These are phyloP conservation scores for Geotrichum reessii DNA, from an alignment of 1,139 yeast species.

Conservation along the genomic window DNA sequence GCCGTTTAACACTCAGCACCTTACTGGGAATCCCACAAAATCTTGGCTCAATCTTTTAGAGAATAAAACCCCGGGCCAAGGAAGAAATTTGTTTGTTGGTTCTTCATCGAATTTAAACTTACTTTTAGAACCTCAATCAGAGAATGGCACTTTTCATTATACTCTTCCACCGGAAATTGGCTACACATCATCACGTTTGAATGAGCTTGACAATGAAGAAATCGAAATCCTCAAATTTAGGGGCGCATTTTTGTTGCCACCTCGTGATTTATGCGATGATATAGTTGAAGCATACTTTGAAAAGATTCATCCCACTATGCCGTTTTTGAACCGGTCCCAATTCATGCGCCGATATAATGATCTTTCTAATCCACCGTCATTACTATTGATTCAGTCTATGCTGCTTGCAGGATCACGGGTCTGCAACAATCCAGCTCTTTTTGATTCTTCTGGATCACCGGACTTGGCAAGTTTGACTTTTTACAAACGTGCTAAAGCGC, in stretches of 20 bases:
- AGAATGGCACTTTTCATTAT: conserved; percentile 33
- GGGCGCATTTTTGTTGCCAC: conserved; percentile 70
- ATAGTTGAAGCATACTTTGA: conserved; percentile 60
- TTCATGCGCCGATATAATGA: conserved; percentile 57
- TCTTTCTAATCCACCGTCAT: conserved; percentile 59
- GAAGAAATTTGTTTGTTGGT: conserved; percentile 32
- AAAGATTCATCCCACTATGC: conserved; percentile 64
- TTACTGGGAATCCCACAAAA: background rate
- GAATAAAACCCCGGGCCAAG: conserved; percentile 19
- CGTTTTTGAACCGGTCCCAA: conserved; percentile 59
- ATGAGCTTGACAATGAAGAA: conserved; percentile 55
- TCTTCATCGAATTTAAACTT: conserved; percentile 34
- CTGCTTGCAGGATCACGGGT: conserved; percentile 65
- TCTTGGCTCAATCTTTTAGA: conserved; percentile 10
- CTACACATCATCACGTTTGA: conserved; percentile 28
- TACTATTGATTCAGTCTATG: conserved; percentile 63
- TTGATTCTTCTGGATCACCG: conserved; percentile 53
- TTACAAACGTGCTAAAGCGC: conserved; percentile 70
- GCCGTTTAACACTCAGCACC: conserved; percentile 3
- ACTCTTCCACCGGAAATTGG: conserved; percentile 33
- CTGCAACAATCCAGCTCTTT: conserved; percentile 50
- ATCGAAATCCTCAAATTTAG: conserved; percentile 59
- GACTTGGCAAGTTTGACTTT: conserved; percentile 59
- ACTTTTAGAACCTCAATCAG: conserved; percentile 33
- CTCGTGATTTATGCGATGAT: conserved; percentile 54